Conservation (phyloP, 331 rosid genomes). For the Saraca asoca region DNA sequence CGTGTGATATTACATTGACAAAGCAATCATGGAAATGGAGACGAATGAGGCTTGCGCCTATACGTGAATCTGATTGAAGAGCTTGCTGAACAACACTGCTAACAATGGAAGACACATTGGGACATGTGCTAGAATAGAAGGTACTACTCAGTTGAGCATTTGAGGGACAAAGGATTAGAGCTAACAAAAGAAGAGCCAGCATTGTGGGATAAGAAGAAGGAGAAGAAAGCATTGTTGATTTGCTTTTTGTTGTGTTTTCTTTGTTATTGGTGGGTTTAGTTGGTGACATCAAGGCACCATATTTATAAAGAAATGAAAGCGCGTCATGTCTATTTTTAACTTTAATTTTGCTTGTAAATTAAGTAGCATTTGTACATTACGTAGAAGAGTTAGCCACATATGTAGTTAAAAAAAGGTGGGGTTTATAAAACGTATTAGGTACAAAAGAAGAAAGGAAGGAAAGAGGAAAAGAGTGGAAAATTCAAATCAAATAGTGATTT, state of each 20-base stretch:
- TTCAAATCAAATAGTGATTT: constrained; percentile 34
- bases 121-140: constrained; percentile 72
- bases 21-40: constrained; percentile 89
- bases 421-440: constrained; percentile 31
- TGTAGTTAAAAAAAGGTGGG: not conserved
- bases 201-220: not conserved
- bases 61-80: constrained; percentile 60
- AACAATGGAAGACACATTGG: constrained; percentile 66
- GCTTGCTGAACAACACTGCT: constrained; percentile 54
- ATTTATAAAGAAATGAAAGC: constrained; percentile 38
- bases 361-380: constrained; percentile 33
- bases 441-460: constrained; percentile 13
- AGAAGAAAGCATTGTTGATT: constrained; percentile 38
- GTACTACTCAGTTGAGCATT: constrained; percentile 65
- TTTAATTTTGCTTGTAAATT: constrained; percentile 32
- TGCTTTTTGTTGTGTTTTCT: not conserved
- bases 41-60: constrained; percentile 73
- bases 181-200: constrained; percentile 26
- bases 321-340: constrained; percentile 34
- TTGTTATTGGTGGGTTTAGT: constrained; percentile 20
- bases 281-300: not conserved
- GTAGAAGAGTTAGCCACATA: constrained; percentile 24
- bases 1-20: constrained; percentile 51
- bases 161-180: constrained; percentile 36
- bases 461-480: constrained; percentile 32